phyloP scores from a whole-genome alignment of 1,284 basidiomycete species.

The Cutaneotrichosporon mucoides region DNA sequence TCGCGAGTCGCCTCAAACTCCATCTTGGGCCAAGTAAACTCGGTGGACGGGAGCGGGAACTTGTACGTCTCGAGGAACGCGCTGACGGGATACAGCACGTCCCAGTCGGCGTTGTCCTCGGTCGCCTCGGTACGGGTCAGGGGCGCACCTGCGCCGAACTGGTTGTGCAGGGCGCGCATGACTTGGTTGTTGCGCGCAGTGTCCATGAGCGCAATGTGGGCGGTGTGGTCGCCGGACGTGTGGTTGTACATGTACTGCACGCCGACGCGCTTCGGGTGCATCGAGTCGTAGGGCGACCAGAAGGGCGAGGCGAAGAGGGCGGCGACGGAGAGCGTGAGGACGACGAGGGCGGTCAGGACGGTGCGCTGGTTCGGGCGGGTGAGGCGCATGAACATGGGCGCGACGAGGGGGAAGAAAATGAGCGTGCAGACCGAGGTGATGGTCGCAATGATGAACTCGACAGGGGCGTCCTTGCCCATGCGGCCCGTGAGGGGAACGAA shows the following conservation, averaged over 20 bases:
- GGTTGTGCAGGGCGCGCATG: slow-evolving; percentile 63
- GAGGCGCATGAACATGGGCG: slow-evolving; percentile 69
- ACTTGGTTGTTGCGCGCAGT: slow-evolving; percentile 49
- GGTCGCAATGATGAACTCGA: slow-evolving; percentile 83
- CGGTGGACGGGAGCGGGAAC: slow-evolving; percentile 28
- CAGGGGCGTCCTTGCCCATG: slow-evolving; percentile 67
- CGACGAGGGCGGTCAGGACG: slow-evolving; percentile 54
- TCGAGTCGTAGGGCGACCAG: slow-evolving; percentile 68
- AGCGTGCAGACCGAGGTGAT: slow-evolving; percentile 60
- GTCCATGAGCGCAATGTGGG: slow-evolving; percentile 82
- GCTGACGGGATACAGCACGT: slow-evolving; percentile 80
- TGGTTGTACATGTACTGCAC: slow-evolving; percentile 83
- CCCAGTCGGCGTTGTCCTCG: slow-evolving; percentile 63
- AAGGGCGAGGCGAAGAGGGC: slow-evolving; percentile 61
- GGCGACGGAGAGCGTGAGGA: slow-evolving; percentile 53
- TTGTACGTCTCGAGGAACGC: slow-evolving; percentile 44
- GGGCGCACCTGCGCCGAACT: slow-evolving; percentile 45
- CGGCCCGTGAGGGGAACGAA: slow-evolving; percentile 81
- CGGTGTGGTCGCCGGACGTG: slow-evolving; percentile 64
- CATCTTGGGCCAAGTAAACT: slow-evolving; percentile 38
- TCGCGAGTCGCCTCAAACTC: slow-evolving; percentile 28
- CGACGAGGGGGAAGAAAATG: slow-evolving; percentile 58
- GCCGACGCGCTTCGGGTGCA: slow-evolving; percentile 85
- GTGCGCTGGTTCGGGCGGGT: slow-evolving; percentile 53
- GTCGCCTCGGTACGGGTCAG: slow-evolving; percentile 35